Conservation (phyloP, 257 asterid genomes). For the Rubia yunnanensis region DNA sequence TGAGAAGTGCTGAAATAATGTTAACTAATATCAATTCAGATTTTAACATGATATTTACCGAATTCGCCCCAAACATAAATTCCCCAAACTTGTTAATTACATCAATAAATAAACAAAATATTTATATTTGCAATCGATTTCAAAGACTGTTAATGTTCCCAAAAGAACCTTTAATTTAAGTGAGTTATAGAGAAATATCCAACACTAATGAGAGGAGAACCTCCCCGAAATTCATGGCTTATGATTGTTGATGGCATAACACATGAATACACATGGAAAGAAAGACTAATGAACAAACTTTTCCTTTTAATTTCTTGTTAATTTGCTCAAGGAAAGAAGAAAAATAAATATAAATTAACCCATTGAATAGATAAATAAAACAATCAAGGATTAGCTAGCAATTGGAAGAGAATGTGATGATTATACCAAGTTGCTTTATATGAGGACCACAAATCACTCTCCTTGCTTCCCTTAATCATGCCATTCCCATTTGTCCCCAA, state of each 20-base stretch:
- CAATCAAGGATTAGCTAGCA: not conserved
- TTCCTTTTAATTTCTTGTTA: not conserved
- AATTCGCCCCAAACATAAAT: too few species aligned
- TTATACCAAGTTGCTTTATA: conserved; percentile 18
- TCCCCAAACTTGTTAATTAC: too few species aligned
- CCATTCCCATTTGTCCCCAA: conserved; percentile 28
- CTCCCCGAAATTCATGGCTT: conserved; percentile 25
- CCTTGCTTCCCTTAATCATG: conserved; percentile 65
- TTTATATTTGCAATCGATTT: not conserved
- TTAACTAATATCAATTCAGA: too few species aligned
- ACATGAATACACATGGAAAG: conserved; percentile 33
- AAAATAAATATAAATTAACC: conserved; percentile 5
- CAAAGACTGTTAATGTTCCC: not conserved
- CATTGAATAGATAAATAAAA: not conserved
- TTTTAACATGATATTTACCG: too few species aligned
- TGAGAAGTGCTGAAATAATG: too few species aligned
- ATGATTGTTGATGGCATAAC: conserved; percentile 23
- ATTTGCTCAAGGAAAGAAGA: not conserved
- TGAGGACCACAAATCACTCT: conserved; percentile 56
- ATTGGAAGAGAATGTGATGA: conserved; percentile 25
- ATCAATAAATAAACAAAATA: too few species aligned
- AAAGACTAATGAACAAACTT: conserved; percentile 11
- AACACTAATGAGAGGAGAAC: conserved; percentile 4
- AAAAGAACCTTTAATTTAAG: conserved; percentile 2
- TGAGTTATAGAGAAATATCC: not conserved